A percentile compares a stretch with the other conserved stretches of the same genome.
Conservation (phyloP, 352 stramenopile genomes). For the Globisporangium cystogenes region DNA sequence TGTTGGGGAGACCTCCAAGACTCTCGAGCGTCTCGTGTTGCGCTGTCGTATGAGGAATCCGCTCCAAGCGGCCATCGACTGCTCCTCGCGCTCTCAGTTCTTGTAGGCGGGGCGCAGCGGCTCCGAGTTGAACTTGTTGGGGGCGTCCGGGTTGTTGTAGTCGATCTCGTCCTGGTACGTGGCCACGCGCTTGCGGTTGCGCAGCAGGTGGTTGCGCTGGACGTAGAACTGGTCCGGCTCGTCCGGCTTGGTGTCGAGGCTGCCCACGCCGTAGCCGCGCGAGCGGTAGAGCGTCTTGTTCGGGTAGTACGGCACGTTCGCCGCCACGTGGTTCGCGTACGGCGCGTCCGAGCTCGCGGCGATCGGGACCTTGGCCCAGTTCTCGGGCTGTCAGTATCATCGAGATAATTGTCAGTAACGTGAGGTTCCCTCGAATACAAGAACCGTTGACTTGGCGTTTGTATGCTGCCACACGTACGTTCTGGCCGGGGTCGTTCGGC, state of each 20-base stretch:
- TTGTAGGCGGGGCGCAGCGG: constrained; percentile 52
- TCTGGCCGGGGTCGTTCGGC: constrained; percentile 50
- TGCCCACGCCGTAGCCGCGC: constrained; percentile 76
- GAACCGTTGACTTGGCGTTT: not conserved
- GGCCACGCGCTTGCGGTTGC: constrained; percentile 51
- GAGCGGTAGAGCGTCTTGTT: constrained; percentile 76
- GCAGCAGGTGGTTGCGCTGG: constrained; percentile 67
- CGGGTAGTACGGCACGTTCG: constrained; percentile 59
- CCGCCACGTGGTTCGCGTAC: constrained; percentile 62
- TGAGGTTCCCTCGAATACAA: not conserved
- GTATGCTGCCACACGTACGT: constrained; percentile 25
- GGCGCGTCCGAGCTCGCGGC: constrained; percentile 53
- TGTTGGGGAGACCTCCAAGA: too few relatives aligned
- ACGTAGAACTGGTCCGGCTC: constrained; percentile 84
- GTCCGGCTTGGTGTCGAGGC: constrained; percentile 43
- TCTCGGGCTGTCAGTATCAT: constrained; percentile 37
- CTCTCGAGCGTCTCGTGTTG: too few relatives aligned
- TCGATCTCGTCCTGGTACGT: constrained; percentile 72
- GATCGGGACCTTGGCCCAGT: constrained; percentile 66
- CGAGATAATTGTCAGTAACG: too few relatives aligned
- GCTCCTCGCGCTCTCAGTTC: constrained; percentile 32
- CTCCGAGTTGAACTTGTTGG: constrained; percentile 31
- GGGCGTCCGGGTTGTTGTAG: constrained; percentile 75
- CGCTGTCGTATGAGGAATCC: too few relatives aligned
- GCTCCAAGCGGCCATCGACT: not conserved